Base-by-base conservation (phyloP, 176 grass and related monocot genomes). In the Thalia dealbata region DNA sequence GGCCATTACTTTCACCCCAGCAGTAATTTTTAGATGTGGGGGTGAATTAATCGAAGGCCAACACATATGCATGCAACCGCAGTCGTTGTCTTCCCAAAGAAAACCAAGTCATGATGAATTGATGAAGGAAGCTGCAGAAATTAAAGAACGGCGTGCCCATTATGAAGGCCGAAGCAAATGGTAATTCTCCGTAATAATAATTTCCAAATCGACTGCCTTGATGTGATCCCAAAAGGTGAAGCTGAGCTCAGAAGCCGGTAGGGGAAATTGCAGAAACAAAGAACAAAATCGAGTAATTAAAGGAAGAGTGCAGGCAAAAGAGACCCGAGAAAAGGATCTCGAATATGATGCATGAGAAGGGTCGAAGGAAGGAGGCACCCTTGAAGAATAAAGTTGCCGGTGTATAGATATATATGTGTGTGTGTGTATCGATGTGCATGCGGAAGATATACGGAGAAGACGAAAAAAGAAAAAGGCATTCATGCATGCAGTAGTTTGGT, bases 301-400 rank as follows among this genome's bases (percentile, higher is more conserved):
- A 29, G 13, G 26, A 38, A 38, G 14, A 13, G 45, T 11, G 1
- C 23, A 51, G n/a, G n/a, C n/a, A n/a, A n/a, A 26, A 19, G 16
- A 52, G 50, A 72, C 3, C 11, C 24, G 52, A 21, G 14, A 52
- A 72, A 72, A 29, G 25, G 48, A 18, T 50, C 24, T 52, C 15
- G 48, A 29, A 72, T n/a, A n/a, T 41, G 52, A 60, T 41, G 52
- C 35, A 38, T n/a, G n/a, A n/a, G n/a, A n/a, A n/a, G 44, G 24
- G 54, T 15, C 22, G 72, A 74, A 74, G 41, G 61, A 74, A 43
- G 51, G n/a, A 74, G 72, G 56, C 56, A 74, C 32, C 32, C 1
- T 26, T 56, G 70, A 55, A 73, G 70, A 73, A 73, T 55, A 73
- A 73, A 73, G 52, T 60, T 14, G 32, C 32, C 4, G 27, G 7